phyloP scores from a whole-genome alignment of 768 basidiomycete species.

The Inosperma sp. region DNA sequence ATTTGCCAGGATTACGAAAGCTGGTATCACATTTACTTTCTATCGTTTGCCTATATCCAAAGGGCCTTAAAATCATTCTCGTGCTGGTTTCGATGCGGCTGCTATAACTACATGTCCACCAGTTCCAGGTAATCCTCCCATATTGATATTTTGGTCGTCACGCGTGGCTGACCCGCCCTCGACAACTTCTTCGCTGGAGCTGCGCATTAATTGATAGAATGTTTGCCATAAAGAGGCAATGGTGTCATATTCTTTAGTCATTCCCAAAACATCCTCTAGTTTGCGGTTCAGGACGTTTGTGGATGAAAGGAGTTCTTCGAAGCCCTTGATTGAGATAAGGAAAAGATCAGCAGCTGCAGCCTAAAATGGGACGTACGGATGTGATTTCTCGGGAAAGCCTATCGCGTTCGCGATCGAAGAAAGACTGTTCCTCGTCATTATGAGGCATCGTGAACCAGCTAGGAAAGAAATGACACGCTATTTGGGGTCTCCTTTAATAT shows the following conservation, averaged over 20 bases:
- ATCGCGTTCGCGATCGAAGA: conserved; percentile 80
- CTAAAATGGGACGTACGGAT: conserved; percentile 40
- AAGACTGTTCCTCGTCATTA: conserved; percentile 47
- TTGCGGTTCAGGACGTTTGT: conserved; percentile 87
- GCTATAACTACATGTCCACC: conserved; percentile 57
- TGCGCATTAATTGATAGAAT: conserved; percentile 74
- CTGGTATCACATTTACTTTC: no score
- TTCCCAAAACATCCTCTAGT: conserved; percentile 86
- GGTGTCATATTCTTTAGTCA: conserved; percentile 89
- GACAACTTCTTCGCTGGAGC: conserved; percentile 33
- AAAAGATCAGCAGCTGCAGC: not conserved
- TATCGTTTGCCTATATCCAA: no score
- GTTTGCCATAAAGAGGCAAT: conserved; percentile 82
- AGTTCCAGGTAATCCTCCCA: conserved; percentile 59
- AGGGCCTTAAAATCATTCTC: no score
- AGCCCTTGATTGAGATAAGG: conserved; percentile 45
- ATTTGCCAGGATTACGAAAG: no score
- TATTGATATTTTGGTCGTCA: conserved; percentile 34
- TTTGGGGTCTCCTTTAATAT: no score
- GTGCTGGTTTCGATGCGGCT: conserved; percentile 14
- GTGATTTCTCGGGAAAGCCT: conserved; percentile 70
- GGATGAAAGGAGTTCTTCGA: conserved; percentile 81
- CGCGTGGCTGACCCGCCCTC: conserved; percentile 26
- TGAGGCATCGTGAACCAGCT: conserved; percentile 28
- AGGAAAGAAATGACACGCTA: not conserved